These are phyloP conservation scores for Cryptococcus sp. DNA, from an alignment of 1,284 basidiomycete genomes.

Conservation along the genomic window DNA sequence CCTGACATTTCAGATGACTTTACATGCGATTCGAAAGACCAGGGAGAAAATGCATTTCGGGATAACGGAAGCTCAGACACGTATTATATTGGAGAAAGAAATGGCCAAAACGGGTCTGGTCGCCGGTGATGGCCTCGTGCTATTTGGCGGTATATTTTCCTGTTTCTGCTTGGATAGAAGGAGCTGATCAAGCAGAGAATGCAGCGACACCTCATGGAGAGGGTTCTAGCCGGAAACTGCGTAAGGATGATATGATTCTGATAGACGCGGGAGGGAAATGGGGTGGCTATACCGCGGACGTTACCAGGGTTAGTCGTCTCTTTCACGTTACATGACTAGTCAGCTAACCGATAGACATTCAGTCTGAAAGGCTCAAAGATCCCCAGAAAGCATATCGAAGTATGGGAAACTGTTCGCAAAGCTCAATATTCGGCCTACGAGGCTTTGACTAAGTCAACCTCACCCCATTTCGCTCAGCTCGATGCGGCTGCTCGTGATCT, in stretches of 20 bases:
- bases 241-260: slow-evolving; percentile 62
- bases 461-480: slow-evolving; percentile 54
- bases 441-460: slow-evolving; percentile 52
- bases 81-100: slow-evolving; percentile 56
- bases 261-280: slow-evolving; percentile 69
- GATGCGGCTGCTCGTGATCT: slow-evolving; percentile 63
- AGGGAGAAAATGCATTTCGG: slow-evolving; percentile 62
- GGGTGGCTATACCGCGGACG: slow-evolving; percentile 70
- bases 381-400: slow-evolving; percentile 53
- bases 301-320: slow-evolving; percentile 60
- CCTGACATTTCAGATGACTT: slow-evolving; percentile 68
- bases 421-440: slow-evolving; percentile 59
- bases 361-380: slow-evolving; percentile 59
- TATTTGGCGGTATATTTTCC: slow-evolving; percentile 65
- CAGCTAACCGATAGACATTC: slow-evolving; percentile 57
- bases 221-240: slow-evolving; percentile 62
- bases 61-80: slow-evolving; percentile 68
- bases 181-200: slow-evolving; percentile 55
- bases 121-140: slow-evolving; percentile 59
- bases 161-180: not conserved
- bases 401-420: slow-evolving; percentile 64
- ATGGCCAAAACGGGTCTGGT: slow-evolving; percentile 59
- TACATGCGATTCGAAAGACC: slow-evolving; percentile 67
- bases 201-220: slow-evolving; percentile 78
- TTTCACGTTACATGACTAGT: not conserved